These are phyloP conservation scores for Wickerhamiella brachini DNA, from an alignment of 805 yeast species.

Conservation along the genomic window DNA sequence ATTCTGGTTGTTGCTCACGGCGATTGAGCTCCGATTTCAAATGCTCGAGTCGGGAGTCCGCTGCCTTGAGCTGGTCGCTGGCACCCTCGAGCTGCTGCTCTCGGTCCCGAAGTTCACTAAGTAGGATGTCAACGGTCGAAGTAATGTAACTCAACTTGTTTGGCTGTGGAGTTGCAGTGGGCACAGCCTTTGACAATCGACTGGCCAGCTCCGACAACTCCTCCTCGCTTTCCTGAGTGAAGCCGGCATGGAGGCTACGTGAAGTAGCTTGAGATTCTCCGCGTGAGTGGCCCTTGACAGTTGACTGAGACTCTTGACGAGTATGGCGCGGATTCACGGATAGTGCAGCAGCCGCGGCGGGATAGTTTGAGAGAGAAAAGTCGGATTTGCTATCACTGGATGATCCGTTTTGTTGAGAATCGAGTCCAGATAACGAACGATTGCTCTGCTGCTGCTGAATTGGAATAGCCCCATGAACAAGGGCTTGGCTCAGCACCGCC, in stretches of 20 bases:
- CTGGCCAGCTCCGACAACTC: slow-evolving; percentile 4
- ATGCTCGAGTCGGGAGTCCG: slow-evolving; percentile 12
- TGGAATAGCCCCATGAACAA: neutral
- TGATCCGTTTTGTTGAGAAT: neutral
- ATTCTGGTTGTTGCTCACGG: neutral
- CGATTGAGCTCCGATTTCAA: neutral
- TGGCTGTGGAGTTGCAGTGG: slow-evolving; percentile 11
- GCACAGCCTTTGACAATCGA: slow-evolving; percentile 8
- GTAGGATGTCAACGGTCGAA: slow-evolving; percentile 10
- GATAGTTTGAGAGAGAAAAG: neutral
- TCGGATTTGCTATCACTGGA: neutral
- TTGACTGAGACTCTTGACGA: neutral
- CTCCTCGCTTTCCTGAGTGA: neutral
- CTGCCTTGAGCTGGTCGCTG: slow-evolving; percentile 10
- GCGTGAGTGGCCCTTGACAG: neutral
- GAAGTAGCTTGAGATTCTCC: neutral
- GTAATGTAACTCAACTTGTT: slow-evolving; percentile 9
- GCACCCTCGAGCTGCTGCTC: slow-evolving; percentile 11
- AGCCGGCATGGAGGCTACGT: neutral
- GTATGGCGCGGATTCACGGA: neutral
- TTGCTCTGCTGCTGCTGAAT: neutral
- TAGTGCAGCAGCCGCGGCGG: neutral
- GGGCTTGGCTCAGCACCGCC: slow-evolving; percentile 14
- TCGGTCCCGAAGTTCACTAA: slow-evolving; percentile 9
- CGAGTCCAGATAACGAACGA: neutral